Base-by-base conservation (phyloP, 805 yeast genomes). In the Wickerhamiella azyma region DNA sequence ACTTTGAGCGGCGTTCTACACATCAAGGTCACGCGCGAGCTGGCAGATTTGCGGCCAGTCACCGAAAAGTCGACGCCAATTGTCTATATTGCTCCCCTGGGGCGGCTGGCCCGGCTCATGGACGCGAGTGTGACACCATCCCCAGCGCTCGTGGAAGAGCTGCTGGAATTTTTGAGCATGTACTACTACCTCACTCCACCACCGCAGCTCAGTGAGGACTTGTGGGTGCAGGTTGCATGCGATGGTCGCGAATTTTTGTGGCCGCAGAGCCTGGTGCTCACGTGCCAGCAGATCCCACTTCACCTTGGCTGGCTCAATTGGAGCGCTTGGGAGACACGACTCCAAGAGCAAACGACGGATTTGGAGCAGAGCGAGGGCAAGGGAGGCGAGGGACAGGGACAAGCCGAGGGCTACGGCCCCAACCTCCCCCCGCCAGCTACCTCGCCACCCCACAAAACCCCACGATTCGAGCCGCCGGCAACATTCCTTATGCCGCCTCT, bases 11-110 rank as follows among this genome's bases (percentile, higher is more conserved):
- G 59, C 35, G 38, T 39, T 2, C 45, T 54, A 11, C 39, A 43
- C 17, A 17, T 55, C 33, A 45, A 53, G 3, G 35, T 55, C 16
- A 46, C 48, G 2, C 18, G 30, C 30, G 52, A 51, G 28, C 39
- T 40, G 26, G 40, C 53, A 5, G 41, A 21, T 2, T 48, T 55
- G 21, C 21, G 45, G 16, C 55, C 53, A 9, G 45, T 48, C 35
- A 41, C 39, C 1, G 26, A 45, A 2, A 26, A 38, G 14, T 45
- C 48, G 17, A 40, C 49, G n/a, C 41, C 46, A 14, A 29, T 48
- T 21, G 55, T 54, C 14, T 54, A 54, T 53, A 43, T 55, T n/a
- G 46, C 55, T 6, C 59, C 59, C 1, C 48, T 42, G 4, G 59
- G 59, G 9, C 43, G 43, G 11, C 37, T 45, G 45, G 48, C 55